phyloP scores from a whole-genome alignment of 2,329 filamentous ascomycete species.

The Cryphonectria parasitica region DNA sequence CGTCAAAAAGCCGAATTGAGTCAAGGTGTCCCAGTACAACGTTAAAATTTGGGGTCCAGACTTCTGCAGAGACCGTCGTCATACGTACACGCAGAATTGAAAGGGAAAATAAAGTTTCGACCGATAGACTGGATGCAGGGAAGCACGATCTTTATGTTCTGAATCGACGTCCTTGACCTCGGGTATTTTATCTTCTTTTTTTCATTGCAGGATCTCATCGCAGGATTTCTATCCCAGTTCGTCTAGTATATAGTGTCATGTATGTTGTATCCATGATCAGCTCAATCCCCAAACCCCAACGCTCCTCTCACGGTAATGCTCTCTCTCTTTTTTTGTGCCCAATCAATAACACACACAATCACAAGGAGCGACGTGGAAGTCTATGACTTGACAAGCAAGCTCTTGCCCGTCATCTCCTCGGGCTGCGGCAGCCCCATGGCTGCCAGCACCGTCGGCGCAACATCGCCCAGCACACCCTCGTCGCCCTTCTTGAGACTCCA shows the following conservation, averaged over 20 bases:
- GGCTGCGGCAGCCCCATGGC: slow-evolving; percentile 91
- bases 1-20: not conserved
- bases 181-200: not conserved
- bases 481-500: slow-evolving; percentile 83
- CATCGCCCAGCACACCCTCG: slow-evolving; percentile 87
- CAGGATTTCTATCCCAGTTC: not conserved
- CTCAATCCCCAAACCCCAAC: not conserved
- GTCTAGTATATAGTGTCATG: not conserved
- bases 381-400: slow-evolving; percentile 76
- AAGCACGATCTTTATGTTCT: not conserved
- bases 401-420: slow-evolving; percentile 87
- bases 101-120: not conserved
- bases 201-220: not conserved
- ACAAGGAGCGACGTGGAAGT: not conserved
- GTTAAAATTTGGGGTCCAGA: too few species aligned
- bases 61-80: not conserved
- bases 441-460: slow-evolving; percentile 89
- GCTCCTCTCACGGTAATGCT: not conserved
- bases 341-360: not conserved
- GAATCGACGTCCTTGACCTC: not conserved
- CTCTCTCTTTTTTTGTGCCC: not conserved
- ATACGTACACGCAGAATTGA: not conserved
- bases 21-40: not conserved
- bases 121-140: not conserved
- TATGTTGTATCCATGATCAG: not conserved